Evolutionary conservation across 1,139 yeast species (phyloP).

Genomic region (Blastobotrys capitulatus): DNA sequence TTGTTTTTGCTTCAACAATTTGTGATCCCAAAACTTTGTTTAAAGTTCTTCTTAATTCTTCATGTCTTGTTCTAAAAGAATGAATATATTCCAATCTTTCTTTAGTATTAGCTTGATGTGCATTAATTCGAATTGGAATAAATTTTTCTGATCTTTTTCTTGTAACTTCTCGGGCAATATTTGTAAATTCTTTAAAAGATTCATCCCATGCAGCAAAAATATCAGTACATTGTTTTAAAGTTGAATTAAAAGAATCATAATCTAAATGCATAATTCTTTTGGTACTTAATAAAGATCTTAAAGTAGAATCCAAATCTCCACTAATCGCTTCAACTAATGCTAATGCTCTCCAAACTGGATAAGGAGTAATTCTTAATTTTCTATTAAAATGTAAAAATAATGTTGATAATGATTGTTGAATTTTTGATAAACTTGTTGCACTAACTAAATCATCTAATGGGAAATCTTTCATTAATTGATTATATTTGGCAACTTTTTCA

Average conservation of each 20-base stretch:
- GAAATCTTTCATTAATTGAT: conserved; percentile 61
- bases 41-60: conserved; percentile 41
- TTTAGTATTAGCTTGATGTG: conserved; percentile 42
- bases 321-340: conserved; percentile 60
- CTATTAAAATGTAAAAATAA: conserved; percentile 59
- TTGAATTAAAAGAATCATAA: conserved; percentile 32
- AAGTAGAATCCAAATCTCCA: conserved; percentile 30
- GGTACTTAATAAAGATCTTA: conserved; percentile 22
- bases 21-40: conserved; percentile 31
- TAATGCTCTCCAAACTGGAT: conserved; percentile 63
- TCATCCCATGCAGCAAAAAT: conserved; percentile 46
- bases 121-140: conserved; percentile 54
- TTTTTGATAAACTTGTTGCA: conserved; percentile 42
- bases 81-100: conserved; percentile 44
- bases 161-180: conserved; percentile 64
- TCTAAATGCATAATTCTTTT: conserved; percentile 36
- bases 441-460: conserved; percentile 59
- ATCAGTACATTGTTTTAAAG: conserved; percentile 26
- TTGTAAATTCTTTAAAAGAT: conserved; percentile 49
- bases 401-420: conserved; percentile 43
- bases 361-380: conserved; percentile 52
- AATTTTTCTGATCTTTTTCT: conserved; percentile 73
- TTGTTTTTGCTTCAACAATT: conserved; percentile 24
- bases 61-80: conserved; percentile 50
- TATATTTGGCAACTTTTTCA: conserved; percentile 48